Percentiles rank a stretch among this genome's conserved stretches.
phyloP scores from a whole-genome alignment of 306 rosid species.

The Ormosia semicastrata region DNA sequence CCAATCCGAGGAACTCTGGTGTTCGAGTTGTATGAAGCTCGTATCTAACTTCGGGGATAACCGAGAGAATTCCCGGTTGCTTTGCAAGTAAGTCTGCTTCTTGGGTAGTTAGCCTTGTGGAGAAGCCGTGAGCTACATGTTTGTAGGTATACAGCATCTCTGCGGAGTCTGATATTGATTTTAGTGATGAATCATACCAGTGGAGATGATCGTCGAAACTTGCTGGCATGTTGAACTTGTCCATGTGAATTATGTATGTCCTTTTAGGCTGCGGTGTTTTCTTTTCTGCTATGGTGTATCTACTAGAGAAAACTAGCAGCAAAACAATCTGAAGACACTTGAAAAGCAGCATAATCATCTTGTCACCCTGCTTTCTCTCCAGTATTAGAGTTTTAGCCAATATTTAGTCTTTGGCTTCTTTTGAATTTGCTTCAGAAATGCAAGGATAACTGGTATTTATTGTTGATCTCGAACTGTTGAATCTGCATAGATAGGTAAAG shows the following conservation, averaged over 20 bases:
- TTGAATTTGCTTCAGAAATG: conserved; percentile 22
- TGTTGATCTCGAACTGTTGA: not conserved
- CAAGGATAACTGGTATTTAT: conserved; percentile 35
- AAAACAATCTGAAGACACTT: conserved; percentile 37
- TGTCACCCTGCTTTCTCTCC: conserved; percentile 13
- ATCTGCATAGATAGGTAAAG: not conserved
- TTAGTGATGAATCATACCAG: conserved; percentile 78
- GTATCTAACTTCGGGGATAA: conserved; percentile 59
- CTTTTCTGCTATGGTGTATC: conserved; percentile 39
- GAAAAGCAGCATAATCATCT: conserved; percentile 43
- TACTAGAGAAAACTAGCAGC: conserved; percentile 37
- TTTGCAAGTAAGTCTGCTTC: conserved; percentile 66
- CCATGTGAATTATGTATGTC: conserved; percentile 88
- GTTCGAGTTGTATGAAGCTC: conserved; percentile 94
- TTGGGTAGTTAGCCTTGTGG: conserved; percentile 66
- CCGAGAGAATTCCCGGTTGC: conserved; percentile 63
- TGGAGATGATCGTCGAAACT: conserved; percentile 54
- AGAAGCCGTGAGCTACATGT: conserved; percentile 75
- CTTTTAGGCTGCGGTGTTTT: conserved; percentile 39
- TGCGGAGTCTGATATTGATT: conserved; percentile 65
- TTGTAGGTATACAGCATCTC: conserved; percentile 77
- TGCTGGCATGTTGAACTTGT: conserved; percentile 68
- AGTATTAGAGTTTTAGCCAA: conserved; percentile 5
- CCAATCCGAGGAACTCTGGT: conserved; percentile 80
- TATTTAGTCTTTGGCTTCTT: not conserved